A percentile compares a stretch with the other conserved stretches of the same genome.
Conservation (phyloP, 768 basidiomycete genomes). For the Pluteus cervinus region DNA sequence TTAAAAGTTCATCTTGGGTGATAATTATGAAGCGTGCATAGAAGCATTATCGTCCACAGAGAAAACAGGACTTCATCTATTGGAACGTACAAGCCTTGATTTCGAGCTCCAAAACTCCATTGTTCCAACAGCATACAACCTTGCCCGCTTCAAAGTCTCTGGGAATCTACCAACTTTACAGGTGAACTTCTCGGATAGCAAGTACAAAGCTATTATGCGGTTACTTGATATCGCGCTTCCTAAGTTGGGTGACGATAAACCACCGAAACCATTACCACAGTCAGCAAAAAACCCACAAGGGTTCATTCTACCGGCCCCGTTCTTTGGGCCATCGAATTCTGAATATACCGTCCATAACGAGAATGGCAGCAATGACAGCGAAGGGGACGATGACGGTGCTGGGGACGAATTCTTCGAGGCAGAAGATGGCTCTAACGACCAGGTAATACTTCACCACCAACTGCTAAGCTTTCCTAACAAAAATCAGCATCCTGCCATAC, state of each 20-base stretch:
- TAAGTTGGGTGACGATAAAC: slow-evolving; percentile 46
- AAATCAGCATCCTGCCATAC: slow-evolving; percentile 32
- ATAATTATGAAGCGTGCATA: slow-evolving; percentile 75
- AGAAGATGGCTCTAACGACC: slow-evolving; percentile 49
- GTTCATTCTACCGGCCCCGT: slow-evolving; percentile 47
- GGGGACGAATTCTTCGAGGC: slow-evolving; percentile 72
- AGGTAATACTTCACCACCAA: slow-evolving; percentile 31
- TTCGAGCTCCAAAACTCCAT: slow-evolving; percentile 91
- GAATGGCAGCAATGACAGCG: slow-evolving; percentile 34
- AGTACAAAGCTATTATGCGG: slow-evolving; percentile 89
- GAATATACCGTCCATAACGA: slow-evolving; percentile 71
- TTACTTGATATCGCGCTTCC: slow-evolving; percentile 90
- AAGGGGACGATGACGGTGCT: slow-evolving; percentile 28
- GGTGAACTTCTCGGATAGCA: slow-evolving; percentile 85
- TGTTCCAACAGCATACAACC: slow-evolving; percentile 71
- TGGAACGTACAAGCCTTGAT: slow-evolving; percentile 89
- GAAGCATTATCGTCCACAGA: slow-evolving; percentile 62
- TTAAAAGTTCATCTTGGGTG: slow-evolving; percentile 86
- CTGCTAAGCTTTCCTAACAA: slow-evolving; percentile 1
- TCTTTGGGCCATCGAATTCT: slow-evolving; percentile 47
- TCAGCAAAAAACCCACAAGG: slow-evolving; percentile 20
- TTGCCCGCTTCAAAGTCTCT: slow-evolving; percentile 86
- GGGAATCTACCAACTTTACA: slow-evolving; percentile 84
- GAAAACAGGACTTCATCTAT: slow-evolving; percentile 66
- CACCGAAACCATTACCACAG: slow-evolving; percentile 11